These are phyloP conservation scores for Aspergillus saccharolyticus DNA, from an alignment of 495 filamentous ascomycete species.

Conservation along the genomic window DNA sequence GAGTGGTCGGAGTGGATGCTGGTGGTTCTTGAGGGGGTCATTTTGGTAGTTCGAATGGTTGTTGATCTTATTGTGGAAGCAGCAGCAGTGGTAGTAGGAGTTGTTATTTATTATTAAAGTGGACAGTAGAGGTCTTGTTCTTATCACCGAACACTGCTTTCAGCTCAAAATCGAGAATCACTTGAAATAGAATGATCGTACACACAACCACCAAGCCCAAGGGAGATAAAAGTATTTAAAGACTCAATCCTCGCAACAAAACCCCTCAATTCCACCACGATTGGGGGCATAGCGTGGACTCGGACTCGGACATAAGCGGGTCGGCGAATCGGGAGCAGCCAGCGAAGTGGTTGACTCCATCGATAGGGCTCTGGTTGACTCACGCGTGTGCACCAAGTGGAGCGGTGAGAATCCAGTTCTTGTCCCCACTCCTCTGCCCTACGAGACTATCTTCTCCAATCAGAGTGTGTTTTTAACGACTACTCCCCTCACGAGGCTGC, in stretches of 20 bases:
- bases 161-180: too few relatives aligned
- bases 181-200: too few relatives aligned
- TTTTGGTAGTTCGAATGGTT: slow-evolving; percentile 20
- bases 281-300: neutral
- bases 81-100: neutral
- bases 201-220: too few relatives aligned
- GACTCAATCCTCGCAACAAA: too few relatives aligned
- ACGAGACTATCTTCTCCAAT: slow-evolving; percentile 5
- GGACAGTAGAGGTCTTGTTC: too few relatives aligned
- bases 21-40: slow-evolving; percentile 7
- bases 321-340: slow-evolving; percentile 15
- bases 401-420: slow-evolving; percentile 4
- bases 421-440: slow-evolving; percentile 9
- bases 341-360: slow-evolving; percentile 13
- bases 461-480: slow-evolving; percentile 4
- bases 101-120: too few relatives aligned
- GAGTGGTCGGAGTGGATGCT: neutral
- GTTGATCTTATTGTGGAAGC: slow-evolving; percentile 9
- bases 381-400: neutral
- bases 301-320: slow-evolving; percentile 5
- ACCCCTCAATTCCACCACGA: neutral
- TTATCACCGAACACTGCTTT: too few relatives aligned
- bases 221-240: too few relatives aligned
- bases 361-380: slow-evolving; percentile 18
- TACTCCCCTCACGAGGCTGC: slow-evolving; percentile 9